A percentile compares a stretch with the other conserved stretches of the same genome.
Conservation (phyloP, 192 early-diverging fungal species). For the Phycomyces nitens region DNA sequence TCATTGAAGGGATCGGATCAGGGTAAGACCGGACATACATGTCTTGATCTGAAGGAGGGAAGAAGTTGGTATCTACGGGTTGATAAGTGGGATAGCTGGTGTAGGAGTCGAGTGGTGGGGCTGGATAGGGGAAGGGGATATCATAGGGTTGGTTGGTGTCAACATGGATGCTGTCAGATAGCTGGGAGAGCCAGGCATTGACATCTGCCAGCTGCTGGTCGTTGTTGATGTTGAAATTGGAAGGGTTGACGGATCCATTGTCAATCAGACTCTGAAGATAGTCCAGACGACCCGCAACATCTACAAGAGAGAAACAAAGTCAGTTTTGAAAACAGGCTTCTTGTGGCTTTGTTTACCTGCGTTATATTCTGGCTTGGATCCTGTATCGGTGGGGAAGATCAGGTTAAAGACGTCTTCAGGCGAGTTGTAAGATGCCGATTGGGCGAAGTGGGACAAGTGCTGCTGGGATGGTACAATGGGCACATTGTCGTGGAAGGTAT, state of each 20-base stretch:
- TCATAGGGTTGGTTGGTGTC: not conserved
- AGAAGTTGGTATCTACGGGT: not conserved
- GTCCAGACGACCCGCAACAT: constrained; percentile 17
- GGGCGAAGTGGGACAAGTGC: not conserved
- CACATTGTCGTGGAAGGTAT: not conserved
- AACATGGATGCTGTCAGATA: constrained; percentile 13
- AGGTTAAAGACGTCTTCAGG: constrained; percentile 1
- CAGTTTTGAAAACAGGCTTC: not conserved
- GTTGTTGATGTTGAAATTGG: constrained; percentile 11
- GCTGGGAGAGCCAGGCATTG: constrained; percentile 23
- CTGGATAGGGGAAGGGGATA: not conserved
- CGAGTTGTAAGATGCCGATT: not conserved
- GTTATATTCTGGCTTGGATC: constrained; percentile 23
- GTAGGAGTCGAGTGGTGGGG: not conserved
- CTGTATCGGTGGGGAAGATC: constrained; percentile 2
- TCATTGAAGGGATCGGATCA: not conserved
- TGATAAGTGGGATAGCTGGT: constrained; percentile 1
- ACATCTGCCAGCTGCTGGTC: constrained; percentile 12
- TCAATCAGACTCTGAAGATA: constrained; percentile 20
- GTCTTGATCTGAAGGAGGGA: constrained; percentile 6
- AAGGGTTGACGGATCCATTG: constrained; percentile 3
- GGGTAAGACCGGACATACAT: constrained; percentile 18
- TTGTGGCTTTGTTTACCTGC: constrained; percentile 8
- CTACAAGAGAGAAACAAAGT: constrained; percentile 3
- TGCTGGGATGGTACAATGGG: not conserved